These are phyloP conservation scores for Buxus sempervirens DNA, from an alignment of 164 flowering plant genomes.

Conservation along the genomic window DNA sequence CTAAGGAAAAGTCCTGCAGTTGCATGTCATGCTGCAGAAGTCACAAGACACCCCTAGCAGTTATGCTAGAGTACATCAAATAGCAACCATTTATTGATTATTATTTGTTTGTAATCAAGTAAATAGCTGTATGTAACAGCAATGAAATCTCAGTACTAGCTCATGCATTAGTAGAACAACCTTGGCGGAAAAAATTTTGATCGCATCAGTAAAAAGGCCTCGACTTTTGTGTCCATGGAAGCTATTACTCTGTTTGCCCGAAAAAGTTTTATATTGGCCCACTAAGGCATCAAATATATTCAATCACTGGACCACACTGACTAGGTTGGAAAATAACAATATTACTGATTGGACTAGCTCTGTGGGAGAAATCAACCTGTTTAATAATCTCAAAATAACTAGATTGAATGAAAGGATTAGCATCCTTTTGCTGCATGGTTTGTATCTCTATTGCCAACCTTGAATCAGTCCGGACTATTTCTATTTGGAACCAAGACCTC, in stretches of 20 bases:
- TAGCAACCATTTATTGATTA: not conserved
- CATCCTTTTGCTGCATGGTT: not conserved
- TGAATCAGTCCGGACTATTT: not conserved
- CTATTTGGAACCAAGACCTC: not conserved
- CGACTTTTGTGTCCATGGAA: not conserved
- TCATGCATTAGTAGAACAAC: not conserved
- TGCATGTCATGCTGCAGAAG: no score
- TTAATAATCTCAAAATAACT: no score
- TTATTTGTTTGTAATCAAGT: not conserved
- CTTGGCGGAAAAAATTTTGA: not conserved
- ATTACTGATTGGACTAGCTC: not conserved
- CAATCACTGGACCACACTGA: not conserved
- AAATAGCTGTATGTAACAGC: not conserved
- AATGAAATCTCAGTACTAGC: not conserved
- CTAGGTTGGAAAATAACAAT: not conserved
- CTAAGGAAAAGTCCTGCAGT: no score
- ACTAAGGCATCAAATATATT: not conserved
- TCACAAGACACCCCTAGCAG: no score
- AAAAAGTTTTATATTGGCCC: not conserved
- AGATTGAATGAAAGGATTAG: not conserved
- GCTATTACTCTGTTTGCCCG: not conserved
- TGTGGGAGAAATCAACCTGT: not conserved
- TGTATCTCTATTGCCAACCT: no score
- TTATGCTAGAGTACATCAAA: not conserved
- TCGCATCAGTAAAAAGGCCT: not conserved